phyloP scores from a whole-genome alignment of 2,329 filamentous ascomycete genomes.

The Venturia effusa region DNA sequence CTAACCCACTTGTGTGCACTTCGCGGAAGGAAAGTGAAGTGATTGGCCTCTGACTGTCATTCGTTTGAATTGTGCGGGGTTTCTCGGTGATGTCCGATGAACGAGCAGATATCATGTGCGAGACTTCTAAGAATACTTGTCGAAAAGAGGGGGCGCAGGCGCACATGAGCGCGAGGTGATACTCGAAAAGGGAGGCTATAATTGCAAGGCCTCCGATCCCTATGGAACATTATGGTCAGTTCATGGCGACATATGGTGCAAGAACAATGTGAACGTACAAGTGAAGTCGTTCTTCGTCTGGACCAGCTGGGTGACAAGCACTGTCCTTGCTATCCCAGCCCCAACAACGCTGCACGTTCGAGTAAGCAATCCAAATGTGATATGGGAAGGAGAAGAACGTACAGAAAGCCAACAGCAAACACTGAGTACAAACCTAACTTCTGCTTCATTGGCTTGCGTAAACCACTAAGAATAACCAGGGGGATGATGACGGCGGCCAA shows the following conservation, averaged over 20 bases:
- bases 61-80: not conserved
- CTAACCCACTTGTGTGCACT: not conserved
- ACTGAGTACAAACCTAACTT: conserved; percentile 14
- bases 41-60: not conserved
- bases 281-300: not conserved
- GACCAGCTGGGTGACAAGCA: conserved; percentile 15
- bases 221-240: not conserved
- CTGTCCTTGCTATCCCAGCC: conserved; percentile 21
- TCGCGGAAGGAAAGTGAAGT: not conserved
- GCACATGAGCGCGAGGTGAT: conserved; percentile 4
- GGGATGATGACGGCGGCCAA: conserved; percentile 16
- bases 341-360: conserved; percentile 18
- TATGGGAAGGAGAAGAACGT: not conserved
- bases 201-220: not conserved
- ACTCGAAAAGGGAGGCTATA: not conserved
- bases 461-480: conserved; percentile 12
- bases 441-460: conserved; percentile 17
- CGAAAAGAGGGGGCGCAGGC: conserved; percentile 6
- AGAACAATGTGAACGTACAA: not conserved
- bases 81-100: not conserved
- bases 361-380: not conserved
- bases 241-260: not conserved
- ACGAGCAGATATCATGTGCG: not conserved
- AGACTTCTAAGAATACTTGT: not conserved
- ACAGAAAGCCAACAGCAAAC: conserved; percentile 14